Percentiles rank a stretch among this genome's conserved stretches.
phyloP scores from a whole-genome alignment of 78 protist species.

The Blattamonas nauphoetae region DNA sequence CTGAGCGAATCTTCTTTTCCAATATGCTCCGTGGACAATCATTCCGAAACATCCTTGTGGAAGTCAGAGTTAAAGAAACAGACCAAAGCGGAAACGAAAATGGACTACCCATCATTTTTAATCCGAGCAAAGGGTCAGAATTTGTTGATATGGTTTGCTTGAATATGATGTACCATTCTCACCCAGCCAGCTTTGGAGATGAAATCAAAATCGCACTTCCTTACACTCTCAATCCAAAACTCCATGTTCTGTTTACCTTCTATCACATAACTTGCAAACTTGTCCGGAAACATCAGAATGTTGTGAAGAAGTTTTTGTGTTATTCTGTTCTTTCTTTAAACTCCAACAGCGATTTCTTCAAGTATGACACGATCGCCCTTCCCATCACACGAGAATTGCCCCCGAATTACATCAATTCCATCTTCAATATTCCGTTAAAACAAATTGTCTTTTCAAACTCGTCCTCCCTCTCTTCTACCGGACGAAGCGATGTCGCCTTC shows the following conservation, averaged over 20 bases:
- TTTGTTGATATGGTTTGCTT: not conserved
- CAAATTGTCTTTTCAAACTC: too few relatives aligned
- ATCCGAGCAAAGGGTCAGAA: not conserved
- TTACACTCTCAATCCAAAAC: not conserved
- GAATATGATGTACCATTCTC: not conserved
- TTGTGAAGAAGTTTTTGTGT: not conserved
- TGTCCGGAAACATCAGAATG: not conserved
- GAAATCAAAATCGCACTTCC: not conserved
- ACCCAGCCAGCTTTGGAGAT: not conserved
- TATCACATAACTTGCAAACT: constrained; percentile 6
- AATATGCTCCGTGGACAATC: not conserved
- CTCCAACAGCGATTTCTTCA: not conserved
- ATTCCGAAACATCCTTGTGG: not conserved
- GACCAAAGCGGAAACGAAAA: not conserved
- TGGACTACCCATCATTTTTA: not conserved
- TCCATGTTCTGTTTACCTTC: not conserved
- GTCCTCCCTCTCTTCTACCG: too few relatives aligned
- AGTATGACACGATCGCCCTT: not conserved
- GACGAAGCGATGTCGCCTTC: too few relatives aligned
- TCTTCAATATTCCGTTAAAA: too few relatives aligned
- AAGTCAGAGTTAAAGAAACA: not conserved
- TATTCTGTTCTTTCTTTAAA: not conserved
- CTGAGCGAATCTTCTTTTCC: not conserved
- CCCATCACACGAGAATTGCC: not conserved
- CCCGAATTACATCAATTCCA: not conserved